Evolutionary conservation across 2,329 filamentous ascomycete genomes (phyloP), one percentile per base, ranked within the genome.

Genomic region (Karstenula rhodostoma): DNA sequence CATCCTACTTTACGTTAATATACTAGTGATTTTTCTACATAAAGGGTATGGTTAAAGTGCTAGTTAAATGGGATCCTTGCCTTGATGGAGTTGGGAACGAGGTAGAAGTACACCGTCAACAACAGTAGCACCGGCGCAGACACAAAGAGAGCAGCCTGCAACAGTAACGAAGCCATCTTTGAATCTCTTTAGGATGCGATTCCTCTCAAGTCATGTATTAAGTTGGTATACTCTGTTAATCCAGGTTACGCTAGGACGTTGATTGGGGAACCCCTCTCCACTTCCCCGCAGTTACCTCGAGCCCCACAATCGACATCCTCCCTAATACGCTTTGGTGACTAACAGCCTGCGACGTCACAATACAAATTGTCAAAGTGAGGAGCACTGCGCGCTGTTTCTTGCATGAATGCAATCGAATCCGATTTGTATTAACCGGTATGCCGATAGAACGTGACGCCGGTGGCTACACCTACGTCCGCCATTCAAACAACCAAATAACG

Each of bases 61-160:
- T 15, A 25, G 1, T 10, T 37, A 25, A 19, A 19, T 22, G 25
- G 44, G 17, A 23, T 2, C 48, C 23, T 23, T 65, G 73, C 73
- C 43, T 72, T 74, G 63, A 76, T 43, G 8, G 58, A 62, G 61
- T 75, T 76, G 5, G 73, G 73, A 17, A 75, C 71, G 6, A 70
- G 60, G 40, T 70, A 65, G 52, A 75, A 71, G 60, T 75, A 75
- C 2, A 64, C 58, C 1, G 69, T 66, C 1, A 71, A 42, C 2
- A 74, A 23, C 1, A 72, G n/a, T 7, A 72, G 19, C 27, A 73
- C 29, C 4, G 70, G 68, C 12, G 65, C 56, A 10, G 60, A 56
- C 2, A 67, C 17, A 4, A 70, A 9, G 0, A 71, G n/a, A 19
- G 56, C 27, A 3, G 60, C 13, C 52, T 69, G 70, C 1, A 68